Conservation (phyloP, 2,329 filamentous ascomycete species). For the Xylariaceae sp. region DNA sequence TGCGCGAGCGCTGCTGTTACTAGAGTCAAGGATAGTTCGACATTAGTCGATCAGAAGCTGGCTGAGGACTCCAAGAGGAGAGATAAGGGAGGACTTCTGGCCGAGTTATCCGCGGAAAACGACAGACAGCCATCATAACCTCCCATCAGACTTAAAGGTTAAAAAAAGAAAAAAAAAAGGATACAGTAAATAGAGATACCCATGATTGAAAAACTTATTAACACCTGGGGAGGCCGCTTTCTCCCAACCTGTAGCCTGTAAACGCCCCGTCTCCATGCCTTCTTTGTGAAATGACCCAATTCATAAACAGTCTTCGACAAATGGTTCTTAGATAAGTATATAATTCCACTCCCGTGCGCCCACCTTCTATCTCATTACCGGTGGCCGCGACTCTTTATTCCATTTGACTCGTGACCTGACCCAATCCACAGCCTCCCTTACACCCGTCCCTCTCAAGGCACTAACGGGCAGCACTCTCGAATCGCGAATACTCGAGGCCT, state of each 20-base stretch:
- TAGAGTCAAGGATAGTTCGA: constrained; percentile 77
- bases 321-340: too few species aligned
- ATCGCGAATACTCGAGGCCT: constrained; percentile 80
- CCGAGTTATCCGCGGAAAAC: constrained; percentile 79
- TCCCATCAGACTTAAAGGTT: constrained; percentile 11
- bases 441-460: constrained; percentile 82
- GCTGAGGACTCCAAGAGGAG: constrained; percentile 73
- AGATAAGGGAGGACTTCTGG: constrained; percentile 73
- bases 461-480: constrained; percentile 87
- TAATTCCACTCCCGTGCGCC: constrained; percentile 8
- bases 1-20: constrained; percentile 70
- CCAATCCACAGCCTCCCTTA: constrained; percentile 97
- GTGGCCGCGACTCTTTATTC: constrained; percentile 91
- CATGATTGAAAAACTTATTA: constrained; percentile 17
- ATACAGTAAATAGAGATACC: constrained; percentile 36
- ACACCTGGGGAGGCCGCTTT: too few species aligned
- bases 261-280: not conserved
- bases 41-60: constrained; percentile 67
- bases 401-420: constrained; percentile 85
- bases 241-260: constrained; percentile 9
- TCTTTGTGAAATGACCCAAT: too few species aligned
- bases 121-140: constrained; percentile 54
- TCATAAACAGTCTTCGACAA: too few species aligned
- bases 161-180: constrained; percentile 22
- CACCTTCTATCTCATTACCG: constrained; percentile 71